Conservation (phyloP, 2,329 filamentous ascomycete species). For the Verticillium zaregamsianum region DNA sequence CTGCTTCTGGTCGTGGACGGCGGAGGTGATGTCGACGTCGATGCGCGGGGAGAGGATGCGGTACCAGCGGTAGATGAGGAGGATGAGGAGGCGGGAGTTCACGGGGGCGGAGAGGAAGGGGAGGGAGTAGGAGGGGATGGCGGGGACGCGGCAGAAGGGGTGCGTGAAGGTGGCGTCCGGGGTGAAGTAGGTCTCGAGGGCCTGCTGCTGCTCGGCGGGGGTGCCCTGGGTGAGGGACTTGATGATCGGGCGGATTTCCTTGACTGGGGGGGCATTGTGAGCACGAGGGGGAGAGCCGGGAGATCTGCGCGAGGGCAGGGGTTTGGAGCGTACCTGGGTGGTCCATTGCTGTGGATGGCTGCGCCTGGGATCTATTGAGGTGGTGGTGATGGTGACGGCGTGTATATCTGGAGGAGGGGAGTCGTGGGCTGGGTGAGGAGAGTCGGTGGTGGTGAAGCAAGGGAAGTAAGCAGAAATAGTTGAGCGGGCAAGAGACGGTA, state of each 20-base stretch:
- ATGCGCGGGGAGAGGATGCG: conserved; percentile 76
- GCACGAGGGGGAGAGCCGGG: neutral
- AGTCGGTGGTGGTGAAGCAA: neutral
- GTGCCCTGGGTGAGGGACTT: conserved; percentile 62
- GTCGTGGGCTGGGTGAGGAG: neutral
- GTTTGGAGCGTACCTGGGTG: conserved; percentile 14
- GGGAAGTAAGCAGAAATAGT: neutral
- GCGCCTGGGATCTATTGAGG: neutral
- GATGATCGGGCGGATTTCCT: conserved; percentile 65
- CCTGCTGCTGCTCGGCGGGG: conserved; percentile 58
- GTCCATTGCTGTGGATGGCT: conserved; percentile 8
- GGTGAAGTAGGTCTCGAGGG: conserved; percentile 71
- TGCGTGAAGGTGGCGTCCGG: conserved; percentile 70
- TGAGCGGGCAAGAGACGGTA: neutral
- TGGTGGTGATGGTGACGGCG: neutral
- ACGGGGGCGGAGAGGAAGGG: conserved; percentile 32
- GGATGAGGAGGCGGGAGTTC: conserved; percentile 63
- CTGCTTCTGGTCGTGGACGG: conserved; percentile 16
- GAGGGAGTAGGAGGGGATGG: conserved; percentile 37
- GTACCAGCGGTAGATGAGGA: conserved; percentile 76
- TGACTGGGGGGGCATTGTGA: conserved; percentile 25
- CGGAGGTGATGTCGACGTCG: conserved; percentile 59
- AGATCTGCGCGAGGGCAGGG: conserved; percentile 6
- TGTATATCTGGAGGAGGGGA: neutral
- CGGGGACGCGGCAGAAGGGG: conserved; percentile 69